A percentile compares a stretch with the other conserved stretches of the same genome.
Evolutionary conservation across 2,329 filamentous ascomycete genomes (phyloP).

Genomic region (Colletotrichum scovillei): DNA sequence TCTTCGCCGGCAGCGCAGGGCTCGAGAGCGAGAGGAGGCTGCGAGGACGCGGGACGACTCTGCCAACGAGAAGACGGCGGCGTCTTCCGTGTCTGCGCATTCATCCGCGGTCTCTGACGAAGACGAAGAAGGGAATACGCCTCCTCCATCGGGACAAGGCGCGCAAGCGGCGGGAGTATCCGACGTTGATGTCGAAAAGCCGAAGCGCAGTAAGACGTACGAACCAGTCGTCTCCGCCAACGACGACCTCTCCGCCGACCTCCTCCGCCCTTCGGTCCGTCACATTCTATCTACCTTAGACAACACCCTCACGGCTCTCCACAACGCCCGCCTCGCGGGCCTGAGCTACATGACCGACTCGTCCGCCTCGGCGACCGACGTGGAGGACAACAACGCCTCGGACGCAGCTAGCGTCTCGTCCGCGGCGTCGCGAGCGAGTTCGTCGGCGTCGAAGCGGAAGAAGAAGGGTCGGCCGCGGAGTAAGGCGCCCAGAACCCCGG

Average conservation of each 20-base stretch:
- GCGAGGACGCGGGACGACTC: not conserved
- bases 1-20: conserved; percentile 46
- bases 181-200: not conserved
- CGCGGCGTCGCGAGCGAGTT: conserved; percentile 16
- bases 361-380: conserved; percentile 46
- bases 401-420: conserved; percentile 19
- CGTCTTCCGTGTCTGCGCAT: not conserved
- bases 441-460: not conserved
- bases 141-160: not conserved
- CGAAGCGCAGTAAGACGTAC: conserved; percentile 42
- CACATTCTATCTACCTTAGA: conserved; percentile 79
- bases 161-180: not conserved
- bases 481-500: conserved; percentile 30
- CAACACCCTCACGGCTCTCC: conserved; percentile 74
- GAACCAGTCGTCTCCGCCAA: conserved; percentile 73
- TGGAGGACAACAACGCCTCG: conserved; percentile 11
- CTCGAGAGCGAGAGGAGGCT: not conserved
- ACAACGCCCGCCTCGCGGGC: conserved; percentile 71
- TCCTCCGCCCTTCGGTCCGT: conserved; percentile 77
- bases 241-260: conserved; percentile 72
- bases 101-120: not conserved
- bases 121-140: not conserved
- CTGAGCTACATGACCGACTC: conserved; percentile 53
- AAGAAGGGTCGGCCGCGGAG: conserved; percentile 8
- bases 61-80: not conserved